phyloP scores from a whole-genome alignment of 2,329 filamentous ascomycete genomes.

The Kalmusia sp. region DNA sequence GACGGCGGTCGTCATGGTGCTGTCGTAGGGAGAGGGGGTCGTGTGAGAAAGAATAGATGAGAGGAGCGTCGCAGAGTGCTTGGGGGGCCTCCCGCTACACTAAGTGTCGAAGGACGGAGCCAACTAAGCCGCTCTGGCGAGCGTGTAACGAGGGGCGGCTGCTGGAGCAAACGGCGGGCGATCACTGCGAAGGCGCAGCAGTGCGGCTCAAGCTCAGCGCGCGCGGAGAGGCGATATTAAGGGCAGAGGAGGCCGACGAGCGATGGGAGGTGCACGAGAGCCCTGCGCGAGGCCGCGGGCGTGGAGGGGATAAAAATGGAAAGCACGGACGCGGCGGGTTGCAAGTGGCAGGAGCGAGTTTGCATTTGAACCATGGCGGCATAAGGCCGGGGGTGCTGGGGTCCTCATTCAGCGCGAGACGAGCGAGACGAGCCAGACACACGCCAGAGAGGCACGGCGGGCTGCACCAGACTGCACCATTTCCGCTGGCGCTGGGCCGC shows the following conservation, averaged over 20 bases:
- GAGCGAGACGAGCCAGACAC: no score
- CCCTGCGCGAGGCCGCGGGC: no score
- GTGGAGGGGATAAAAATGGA: slow-evolving; percentile 31
- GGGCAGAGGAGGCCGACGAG: not conserved
- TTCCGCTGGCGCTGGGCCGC: not conserved
- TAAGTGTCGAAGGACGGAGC: slow-evolving; percentile 40
- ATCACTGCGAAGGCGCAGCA: slow-evolving; percentile 10
- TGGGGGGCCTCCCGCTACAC: slow-evolving; percentile 41
- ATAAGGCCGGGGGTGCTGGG: no score
- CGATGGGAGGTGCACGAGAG: slow-evolving; percentile 6
- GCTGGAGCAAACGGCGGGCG: slow-evolving; percentile 14
- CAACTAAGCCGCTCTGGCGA: slow-evolving; percentile 35
- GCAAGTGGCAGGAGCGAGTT: slow-evolving; percentile 14
- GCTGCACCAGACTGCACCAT: no score
- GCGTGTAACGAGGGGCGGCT: slow-evolving; percentile 30
- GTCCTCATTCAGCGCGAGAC: no score
- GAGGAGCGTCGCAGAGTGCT: slow-evolving; percentile 45
- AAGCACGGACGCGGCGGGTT: slow-evolving; percentile 19
- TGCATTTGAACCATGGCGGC: not conserved
- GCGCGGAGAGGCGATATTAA: slow-evolving; percentile 4
- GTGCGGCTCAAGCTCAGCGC: slow-evolving; percentile 17
- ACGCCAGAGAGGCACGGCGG: no score
- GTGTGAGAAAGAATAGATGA: slow-evolving; percentile 28
- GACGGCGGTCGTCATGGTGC: slow-evolving; percentile 56
- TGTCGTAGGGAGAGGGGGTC: slow-evolving; percentile 29